These are phyloP conservation scores for Gossypium ekmanianum DNA, from an alignment of 345 rosid species.

Conservation along the genomic window DNA sequence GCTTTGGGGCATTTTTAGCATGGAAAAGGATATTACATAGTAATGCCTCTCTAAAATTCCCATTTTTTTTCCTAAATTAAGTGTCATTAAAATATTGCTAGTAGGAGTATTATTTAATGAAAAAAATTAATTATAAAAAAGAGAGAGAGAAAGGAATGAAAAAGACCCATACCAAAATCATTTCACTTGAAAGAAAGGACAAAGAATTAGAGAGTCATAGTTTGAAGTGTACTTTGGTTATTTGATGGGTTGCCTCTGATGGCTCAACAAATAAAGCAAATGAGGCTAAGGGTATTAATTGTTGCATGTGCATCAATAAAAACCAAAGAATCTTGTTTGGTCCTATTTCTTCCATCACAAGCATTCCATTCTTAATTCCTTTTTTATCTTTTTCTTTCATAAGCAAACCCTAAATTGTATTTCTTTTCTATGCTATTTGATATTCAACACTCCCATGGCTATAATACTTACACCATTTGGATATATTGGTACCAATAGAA, in stretches of 20 bases:
- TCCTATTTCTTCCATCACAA: slow-evolving; percentile 45
- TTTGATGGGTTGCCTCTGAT: slow-evolving; percentile 29
- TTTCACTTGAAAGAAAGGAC: slow-evolving; percentile 27
- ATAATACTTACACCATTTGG: not conserved
- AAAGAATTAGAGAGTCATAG: slow-evolving; percentile 25
- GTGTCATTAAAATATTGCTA: not conserved
- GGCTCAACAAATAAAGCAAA: slow-evolving; percentile 57
- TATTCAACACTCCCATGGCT: too few relatives aligned
- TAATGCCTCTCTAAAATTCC: not conserved
- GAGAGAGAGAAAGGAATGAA: slow-evolving; percentile 16
- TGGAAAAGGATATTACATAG: not conserved
- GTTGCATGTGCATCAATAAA: slow-evolving; percentile 48
- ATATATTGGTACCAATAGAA: not conserved
- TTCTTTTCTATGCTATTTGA: too few relatives aligned
- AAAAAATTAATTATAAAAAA: too few relatives aligned
- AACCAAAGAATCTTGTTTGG: slow-evolving; percentile 34
- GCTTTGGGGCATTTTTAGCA: slow-evolving; percentile 10
- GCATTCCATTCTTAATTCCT: slow-evolving; percentile 28
- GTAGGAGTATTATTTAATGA: not conserved
- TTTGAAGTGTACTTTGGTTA: slow-evolving; percentile 21
- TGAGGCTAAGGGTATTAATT: slow-evolving; percentile 37
- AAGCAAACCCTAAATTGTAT: slow-evolving; percentile 22
- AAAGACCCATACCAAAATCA: slow-evolving; percentile 40
- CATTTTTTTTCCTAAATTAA: not conserved
- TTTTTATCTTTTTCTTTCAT: slow-evolving; percentile 24